Evolutionary conservation across 345 rosid genomes (phyloP), one percentile per base, ranked within the genome.

Genomic region (Noccaea caerulescens): DNA sequence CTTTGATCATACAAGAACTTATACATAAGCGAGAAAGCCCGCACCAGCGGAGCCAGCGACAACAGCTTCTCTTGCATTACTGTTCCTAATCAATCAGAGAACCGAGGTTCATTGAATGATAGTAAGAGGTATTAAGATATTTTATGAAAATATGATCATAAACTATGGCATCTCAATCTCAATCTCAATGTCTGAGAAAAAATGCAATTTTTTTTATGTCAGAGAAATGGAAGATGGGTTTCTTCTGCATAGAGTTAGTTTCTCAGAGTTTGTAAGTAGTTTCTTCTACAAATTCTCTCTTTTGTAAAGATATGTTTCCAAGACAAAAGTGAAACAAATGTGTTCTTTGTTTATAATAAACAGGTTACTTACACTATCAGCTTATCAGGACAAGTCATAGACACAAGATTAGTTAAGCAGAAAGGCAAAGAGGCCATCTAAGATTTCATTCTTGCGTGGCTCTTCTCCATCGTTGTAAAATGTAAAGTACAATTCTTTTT

Each of bases 171-270:
- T 23, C 50, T 55, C 6, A 18, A 32, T 50, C 47, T 51, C 53
- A 32, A 16, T n/a, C n/a, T n/a, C n/a, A n/a, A 4, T 18, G 8
- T n/a, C 43, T 66, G 71, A 68, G 14, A 33, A 3, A 13, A 34
- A 20, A 42, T 66, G 69, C 12, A 37, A 16, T 16, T 68, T 2
- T 13, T 30, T 13, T 47, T 59, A 66, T 59, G 65, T 54, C 84
- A 87, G 91, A 45, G 84, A 79, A 68, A 70, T 72, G 72, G 82
- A 46, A 14, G 80, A 84, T 78, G 90, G 96, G 42, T 84, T 88
- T 78, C 93, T 91, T 79, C 89, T 91, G 36, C 95, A 88, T 59
- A 81, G 86, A 83, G 84, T 91, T 63, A 68, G 75, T 77, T 66
- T 80, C 30, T 75, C 80, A 20, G 88, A 84, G 69, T 82, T 91